Percentiles rank a stretch among this genome's conserved stretches.
Evolutionary conservation across 495 filamentous ascomycete genomes (phyloP).

Genomic region (Trichoderma gamsii): DNA sequence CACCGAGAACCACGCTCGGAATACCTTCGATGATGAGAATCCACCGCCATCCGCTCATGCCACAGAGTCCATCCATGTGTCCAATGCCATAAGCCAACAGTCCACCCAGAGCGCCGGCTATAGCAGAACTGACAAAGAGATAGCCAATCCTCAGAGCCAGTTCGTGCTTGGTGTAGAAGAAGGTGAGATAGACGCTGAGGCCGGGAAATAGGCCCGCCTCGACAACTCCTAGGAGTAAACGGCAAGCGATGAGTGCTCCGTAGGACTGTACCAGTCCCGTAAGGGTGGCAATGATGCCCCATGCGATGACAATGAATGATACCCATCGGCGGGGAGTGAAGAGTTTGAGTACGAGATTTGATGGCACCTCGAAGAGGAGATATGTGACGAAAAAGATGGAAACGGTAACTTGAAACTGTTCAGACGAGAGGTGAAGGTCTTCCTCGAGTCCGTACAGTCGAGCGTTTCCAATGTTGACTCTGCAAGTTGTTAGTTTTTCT

Average conservation of each 20-base stretch:
- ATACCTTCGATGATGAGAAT: slow-evolving; percentile 70
- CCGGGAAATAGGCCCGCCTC: slow-evolving; percentile 71
- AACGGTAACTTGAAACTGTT: slow-evolving; percentile 65
- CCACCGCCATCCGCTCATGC: slow-evolving; percentile 59
- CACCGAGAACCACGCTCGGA: slow-evolving; percentile 58
- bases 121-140: slow-evolving; percentile 68
- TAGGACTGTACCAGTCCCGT: slow-evolving; percentile 60
- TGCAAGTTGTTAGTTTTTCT: slow-evolving; percentile 15
- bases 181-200: slow-evolving; percentile 61
- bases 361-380: slow-evolving; percentile 55
- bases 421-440: slow-evolving; percentile 54
- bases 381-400: slow-evolving; percentile 71
- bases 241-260: slow-evolving; percentile 41
- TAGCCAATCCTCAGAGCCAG: slow-evolving; percentile 69
- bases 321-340: slow-evolving; percentile 63
- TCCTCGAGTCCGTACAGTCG: slow-evolving; percentile 61
- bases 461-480: slow-evolving; percentile 74
- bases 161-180: slow-evolving; percentile 70
- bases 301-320: slow-evolving; percentile 54
- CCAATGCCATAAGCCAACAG: slow-evolving; percentile 69
- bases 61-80: slow-evolving; percentile 59
- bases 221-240: slow-evolving; percentile 55
- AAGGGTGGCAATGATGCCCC: slow-evolving; percentile 67
- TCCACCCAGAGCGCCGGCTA: slow-evolving; percentile 71
- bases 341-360: slow-evolving; percentile 59